Conservation (phyloP, 192 early-diverging fungal genomes). For the Gryganskiella cystojenkinii region DNA sequence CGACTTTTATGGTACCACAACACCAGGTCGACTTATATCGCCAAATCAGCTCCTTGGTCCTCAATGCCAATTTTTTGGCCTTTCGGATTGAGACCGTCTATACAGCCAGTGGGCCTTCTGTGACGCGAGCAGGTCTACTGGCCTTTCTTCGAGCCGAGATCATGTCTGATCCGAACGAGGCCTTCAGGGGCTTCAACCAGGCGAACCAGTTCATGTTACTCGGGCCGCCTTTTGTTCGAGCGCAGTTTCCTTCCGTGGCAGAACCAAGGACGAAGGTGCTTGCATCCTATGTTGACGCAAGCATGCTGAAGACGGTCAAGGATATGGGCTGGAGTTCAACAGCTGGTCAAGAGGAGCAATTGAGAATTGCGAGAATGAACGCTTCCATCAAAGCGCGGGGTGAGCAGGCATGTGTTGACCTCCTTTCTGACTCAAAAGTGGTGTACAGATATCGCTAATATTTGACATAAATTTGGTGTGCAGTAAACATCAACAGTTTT, state of each 20-base stretch:
- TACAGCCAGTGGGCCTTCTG: constrained; percentile 22
- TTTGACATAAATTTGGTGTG: no score
- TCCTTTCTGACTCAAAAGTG: constrained; percentile 8
- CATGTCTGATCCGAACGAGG: constrained; percentile 23
- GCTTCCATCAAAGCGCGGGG: constrained; percentile 5
- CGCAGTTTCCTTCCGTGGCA: constrained; percentile 26
- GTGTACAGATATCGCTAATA: no score
- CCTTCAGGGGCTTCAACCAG: constrained; percentile 8
- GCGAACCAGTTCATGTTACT: constrained; percentile 18
- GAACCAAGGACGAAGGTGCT: constrained; percentile 22
- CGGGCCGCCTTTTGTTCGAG: constrained; percentile 18
- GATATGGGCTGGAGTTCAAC: constrained; percentile 14
- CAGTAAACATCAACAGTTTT: no score
- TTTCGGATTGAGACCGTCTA: constrained; percentile 29
- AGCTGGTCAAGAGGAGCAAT: constrained; percentile 11
- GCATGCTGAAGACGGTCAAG: background rate
- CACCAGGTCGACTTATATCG: background rate
- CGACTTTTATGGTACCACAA: background rate
- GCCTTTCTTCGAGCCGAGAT: constrained; percentile 36
- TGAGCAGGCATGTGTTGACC: constrained; percentile 20
- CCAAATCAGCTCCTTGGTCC: constrained; percentile 3
- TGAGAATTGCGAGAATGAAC: constrained; percentile 6
- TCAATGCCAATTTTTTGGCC: constrained; percentile 9
- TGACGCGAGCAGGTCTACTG: constrained; percentile 23
- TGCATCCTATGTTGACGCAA: constrained; percentile 6